Evolutionary conservation across 208 protist genomes (phyloP).

Genomic region (Phytomonas francai): DNA sequence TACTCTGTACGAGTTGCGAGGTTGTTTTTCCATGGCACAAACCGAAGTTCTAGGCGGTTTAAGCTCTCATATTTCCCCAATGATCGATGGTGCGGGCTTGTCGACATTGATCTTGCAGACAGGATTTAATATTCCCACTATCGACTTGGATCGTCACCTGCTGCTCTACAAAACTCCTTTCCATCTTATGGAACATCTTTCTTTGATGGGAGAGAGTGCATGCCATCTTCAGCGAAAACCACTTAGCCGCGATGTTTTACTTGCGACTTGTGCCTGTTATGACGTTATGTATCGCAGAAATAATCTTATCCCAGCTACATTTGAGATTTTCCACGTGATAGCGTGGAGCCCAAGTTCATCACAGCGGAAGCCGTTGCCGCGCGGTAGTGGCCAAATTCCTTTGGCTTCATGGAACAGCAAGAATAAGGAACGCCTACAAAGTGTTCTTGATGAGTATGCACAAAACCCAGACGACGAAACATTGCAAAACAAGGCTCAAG

Average conservation of each 20-base stretch:
- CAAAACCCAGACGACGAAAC: slow-evolving; percentile 70
- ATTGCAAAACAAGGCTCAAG: slow-evolving; percentile 60
- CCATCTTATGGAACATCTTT: slow-evolving; percentile 86
- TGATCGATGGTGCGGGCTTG: slow-evolving; percentile 79
- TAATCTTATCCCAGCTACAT: slow-evolving; percentile 80
- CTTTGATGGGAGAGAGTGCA: slow-evolving; percentile 81
- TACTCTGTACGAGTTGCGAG: slow-evolving; percentile 86
- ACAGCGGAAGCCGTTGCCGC: slow-evolving; percentile 76
- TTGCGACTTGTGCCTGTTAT: slow-evolving; percentile 68
- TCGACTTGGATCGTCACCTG: slow-evolving; percentile 87
- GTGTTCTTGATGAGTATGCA: slow-evolving; percentile 73
- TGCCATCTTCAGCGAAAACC: slow-evolving; percentile 66
- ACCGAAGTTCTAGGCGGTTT: slow-evolving; percentile 82
- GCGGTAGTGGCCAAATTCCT: slow-evolving; percentile 67
- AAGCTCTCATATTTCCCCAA: slow-evolving; percentile 82
- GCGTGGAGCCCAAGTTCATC: slow-evolving; percentile 84
- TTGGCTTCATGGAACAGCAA: slow-evolving; percentile 63
- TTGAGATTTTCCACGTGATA: slow-evolving; percentile 88
- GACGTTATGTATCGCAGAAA: slow-evolving; percentile 84
- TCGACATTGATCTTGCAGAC: slow-evolving; percentile 81
- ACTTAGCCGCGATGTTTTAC: slow-evolving; percentile 62
- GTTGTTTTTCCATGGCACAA: slow-evolving; percentile 83
- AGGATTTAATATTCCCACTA: slow-evolving; percentile 84
- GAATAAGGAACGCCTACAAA: slow-evolving; percentile 60
- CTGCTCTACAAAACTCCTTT: slow-evolving; percentile 87